Base-by-base conservation (phyloP, 2,329 filamentous ascomycete species). In the Neonectria ditissima region DNA sequence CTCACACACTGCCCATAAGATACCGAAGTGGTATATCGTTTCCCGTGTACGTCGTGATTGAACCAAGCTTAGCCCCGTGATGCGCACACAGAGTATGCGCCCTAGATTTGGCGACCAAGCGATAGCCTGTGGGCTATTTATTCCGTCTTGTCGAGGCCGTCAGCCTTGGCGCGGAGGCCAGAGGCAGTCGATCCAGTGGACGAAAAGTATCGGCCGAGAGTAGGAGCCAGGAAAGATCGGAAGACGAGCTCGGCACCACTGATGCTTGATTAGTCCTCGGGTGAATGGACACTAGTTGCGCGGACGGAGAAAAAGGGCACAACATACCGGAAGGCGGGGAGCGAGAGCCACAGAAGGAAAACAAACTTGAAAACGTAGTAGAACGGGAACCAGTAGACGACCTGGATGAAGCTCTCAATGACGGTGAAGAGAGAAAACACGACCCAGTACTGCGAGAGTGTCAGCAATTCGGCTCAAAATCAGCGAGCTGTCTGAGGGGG, bases 301-400 rank as follows among this genome's bases (percentile, higher is more conserved):
- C 58, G 37, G 8, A 51, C 43, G 11, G 37, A 2, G n/a, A 20
- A 50, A 58, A 59, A 57, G 41, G 53, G 60, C 14, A 30, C 34
- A 39, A 84, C 91, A 79, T 91, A 97, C 95, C 86, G 86, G 86
- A 97, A 97, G 81, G 92, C 88, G 80, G 96, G 96, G 76, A 99
- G 93, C 74, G 95, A 90, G 84, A 99, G 94, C 96, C 96, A 99
- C 80, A 99, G 90, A 75, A 98, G 87, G 80, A 98, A 92, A 78
- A 97, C 85, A 79, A 99, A 97, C 89, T 99, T 99, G 92, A 99
- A 98, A 79, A 94, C 95, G 84, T 93, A 99, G 91, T 99, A 99
- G 86, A 99, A 99, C 78, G 96, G 92, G 86, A 97, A 93, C 92
- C 92, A 97, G 87, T 96, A 96, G 68, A 95, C 92, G 68, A 93